These are phyloP conservation scores for Phytopythium mirpurense DNA, from an alignment of 352 stramenopile genomes.

Conservation along the genomic window DNA sequence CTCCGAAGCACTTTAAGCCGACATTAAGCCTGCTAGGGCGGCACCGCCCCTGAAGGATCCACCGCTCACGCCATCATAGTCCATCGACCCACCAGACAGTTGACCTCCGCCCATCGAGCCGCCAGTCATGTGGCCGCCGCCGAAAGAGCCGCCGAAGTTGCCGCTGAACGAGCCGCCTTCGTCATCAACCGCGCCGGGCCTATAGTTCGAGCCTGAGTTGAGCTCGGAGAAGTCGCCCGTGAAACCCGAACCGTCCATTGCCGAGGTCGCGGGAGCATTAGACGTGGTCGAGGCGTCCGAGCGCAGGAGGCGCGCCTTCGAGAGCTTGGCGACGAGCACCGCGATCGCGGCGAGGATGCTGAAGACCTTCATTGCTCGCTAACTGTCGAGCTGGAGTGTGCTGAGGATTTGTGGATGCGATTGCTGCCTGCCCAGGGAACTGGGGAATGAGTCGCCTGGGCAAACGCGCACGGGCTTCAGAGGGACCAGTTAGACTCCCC, in stretches of 20 bases:
- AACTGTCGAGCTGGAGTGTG: too few relatives aligned
- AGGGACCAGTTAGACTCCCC: too few relatives aligned
- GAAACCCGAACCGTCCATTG: conserved; percentile 3
- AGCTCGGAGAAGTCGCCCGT: conserved; percentile 6
- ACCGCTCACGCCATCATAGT: not conserved
- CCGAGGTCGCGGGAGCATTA: not conserved
- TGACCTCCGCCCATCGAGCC: not conserved
- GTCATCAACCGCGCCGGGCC: not conserved
- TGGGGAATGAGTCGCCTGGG: conserved; percentile 5
- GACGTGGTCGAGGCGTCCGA: conserved; percentile 6
- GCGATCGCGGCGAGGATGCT: conserved; percentile 1
- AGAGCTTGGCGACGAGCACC: conserved; percentile 1
- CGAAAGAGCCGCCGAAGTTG: not conserved
- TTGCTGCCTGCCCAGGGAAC: conserved; percentile 6
- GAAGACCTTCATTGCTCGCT: conserved; percentile 8
- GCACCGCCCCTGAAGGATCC: not conserved
- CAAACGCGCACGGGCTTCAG: not conserved
- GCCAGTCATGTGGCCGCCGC: not conserved
- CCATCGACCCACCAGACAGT: conserved; percentile 4
- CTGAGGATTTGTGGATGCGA: not conserved
- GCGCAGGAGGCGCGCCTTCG: conserved; percentile 3
- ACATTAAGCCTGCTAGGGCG: not conserved
- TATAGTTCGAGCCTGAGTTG: conserved; percentile 3
- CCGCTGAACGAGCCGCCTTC: conserved; percentile 1
- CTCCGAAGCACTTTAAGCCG: not conserved